phyloP scores from a whole-genome alignment of 2,329 filamentous ascomycete genomes.

The Botrytis squamosa region DNA sequence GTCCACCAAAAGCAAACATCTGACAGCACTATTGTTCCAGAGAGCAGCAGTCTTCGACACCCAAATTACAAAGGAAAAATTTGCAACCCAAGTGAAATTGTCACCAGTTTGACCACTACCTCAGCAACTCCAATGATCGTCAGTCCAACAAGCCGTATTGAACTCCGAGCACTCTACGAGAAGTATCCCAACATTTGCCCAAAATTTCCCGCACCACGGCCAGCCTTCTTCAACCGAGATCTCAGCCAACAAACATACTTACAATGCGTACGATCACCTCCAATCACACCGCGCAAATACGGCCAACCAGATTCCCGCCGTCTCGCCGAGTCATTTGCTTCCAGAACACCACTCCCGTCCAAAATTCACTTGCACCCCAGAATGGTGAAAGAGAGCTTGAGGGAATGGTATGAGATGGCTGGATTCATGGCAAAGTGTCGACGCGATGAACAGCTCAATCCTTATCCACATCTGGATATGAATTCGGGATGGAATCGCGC shows the following conservation, averaged over 20 bases:
- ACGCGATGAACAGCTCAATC: neutral
- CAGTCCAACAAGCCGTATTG: neutral
- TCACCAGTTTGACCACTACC: too few species aligned
- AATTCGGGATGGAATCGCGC: constrained; percentile 16
- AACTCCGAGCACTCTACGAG: constrained; percentile 10
- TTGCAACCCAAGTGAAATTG: neutral
- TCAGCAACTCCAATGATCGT: neutral
- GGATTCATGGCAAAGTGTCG: neutral
- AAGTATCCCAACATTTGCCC: constrained; percentile 10
- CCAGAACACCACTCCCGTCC: neutral
- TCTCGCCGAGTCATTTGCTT: constrained; percentile 8
- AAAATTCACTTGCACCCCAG: neutral
- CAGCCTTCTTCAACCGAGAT: constrained; percentile 2
- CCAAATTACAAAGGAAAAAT: neutral
- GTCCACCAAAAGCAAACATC: neutral
- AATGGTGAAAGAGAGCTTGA: neutral
- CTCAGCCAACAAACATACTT: neutral
- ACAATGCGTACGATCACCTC: neutral
- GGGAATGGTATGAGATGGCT: constrained; percentile 5
- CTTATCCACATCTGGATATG: constrained; percentile 4
- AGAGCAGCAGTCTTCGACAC: neutral
- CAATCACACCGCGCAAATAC: constrained; percentile 7
- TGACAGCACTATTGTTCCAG: neutral
- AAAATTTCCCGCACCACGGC: neutral
- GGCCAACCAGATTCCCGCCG: constrained; percentile 3